Evolutionary conservation across 257 asterid genomes (phyloP).

Genomic region (Oldenlandia corymbosa): DNA sequence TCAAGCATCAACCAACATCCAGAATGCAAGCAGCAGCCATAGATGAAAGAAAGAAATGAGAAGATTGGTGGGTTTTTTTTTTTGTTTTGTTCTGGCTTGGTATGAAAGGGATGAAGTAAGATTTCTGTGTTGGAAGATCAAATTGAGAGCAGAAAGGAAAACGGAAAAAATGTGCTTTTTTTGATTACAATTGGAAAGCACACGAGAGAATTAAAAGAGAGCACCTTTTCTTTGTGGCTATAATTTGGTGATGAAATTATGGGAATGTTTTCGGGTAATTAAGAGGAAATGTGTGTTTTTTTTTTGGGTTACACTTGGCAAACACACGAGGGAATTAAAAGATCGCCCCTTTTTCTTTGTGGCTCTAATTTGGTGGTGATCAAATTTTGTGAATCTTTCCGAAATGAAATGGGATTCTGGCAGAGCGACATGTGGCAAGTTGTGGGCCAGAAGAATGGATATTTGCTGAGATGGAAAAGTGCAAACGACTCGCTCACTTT

Average conservation of each 20-base stretch:
- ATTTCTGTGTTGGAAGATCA: too few relatives aligned
- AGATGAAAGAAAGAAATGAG: not conserved
- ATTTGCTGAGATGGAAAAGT: slow-evolving; percentile 27
- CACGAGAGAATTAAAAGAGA: not conserved
- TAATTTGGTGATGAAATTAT: not conserved
- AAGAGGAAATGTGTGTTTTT: slow-evolving; percentile 7
- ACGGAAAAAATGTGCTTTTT: too few relatives aligned
- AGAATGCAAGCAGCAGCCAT: slow-evolving; percentile 4
- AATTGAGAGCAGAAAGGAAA: too few relatives aligned
- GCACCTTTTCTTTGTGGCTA: slow-evolving; percentile 7
- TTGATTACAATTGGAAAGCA: not conserved
- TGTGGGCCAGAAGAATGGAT: slow-evolving; percentile 10
- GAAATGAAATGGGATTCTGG: slow-evolving; percentile 16
- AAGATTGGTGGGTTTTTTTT: not conserved
- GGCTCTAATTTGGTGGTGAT: too few relatives aligned
- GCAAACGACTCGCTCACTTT: slow-evolving; percentile 46
- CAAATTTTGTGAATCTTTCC: too few relatives aligned
- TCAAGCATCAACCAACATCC: slow-evolving; percentile 7
- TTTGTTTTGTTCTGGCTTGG: too few relatives aligned
- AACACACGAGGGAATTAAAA: too few relatives aligned
- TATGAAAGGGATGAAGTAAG: not conserved
- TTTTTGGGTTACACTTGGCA: slow-evolving; percentile 19
- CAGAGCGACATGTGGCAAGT: slow-evolving; percentile 25
- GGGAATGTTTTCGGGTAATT: slow-evolving; percentile 1
- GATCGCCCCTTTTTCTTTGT: too few relatives aligned